phyloP scores from a whole-genome alignment of 352 stramenopile species.

The Globisporangium mamillatum region DNA sequence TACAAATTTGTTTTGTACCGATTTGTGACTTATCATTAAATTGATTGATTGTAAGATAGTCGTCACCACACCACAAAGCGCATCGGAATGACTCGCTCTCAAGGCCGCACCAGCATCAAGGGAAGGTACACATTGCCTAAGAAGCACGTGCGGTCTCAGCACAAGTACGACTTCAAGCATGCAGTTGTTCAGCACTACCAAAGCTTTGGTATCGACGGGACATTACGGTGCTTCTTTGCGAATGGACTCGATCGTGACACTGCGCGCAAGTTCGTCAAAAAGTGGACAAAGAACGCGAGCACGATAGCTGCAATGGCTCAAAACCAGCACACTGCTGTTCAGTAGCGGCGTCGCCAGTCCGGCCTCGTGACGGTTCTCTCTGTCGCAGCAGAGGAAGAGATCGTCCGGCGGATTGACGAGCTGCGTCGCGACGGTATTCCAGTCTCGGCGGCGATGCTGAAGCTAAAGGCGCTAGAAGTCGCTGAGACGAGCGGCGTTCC shows the following conservation, averaged over 20 bases:
- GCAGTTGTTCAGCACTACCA: slow-evolving; percentile 14
- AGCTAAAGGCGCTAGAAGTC: no score
- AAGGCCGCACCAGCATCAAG: slow-evolving; percentile 18
- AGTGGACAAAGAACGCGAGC: slow-evolving; percentile 4
- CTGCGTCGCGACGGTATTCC: no score
- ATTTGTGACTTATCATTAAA: not conserved
- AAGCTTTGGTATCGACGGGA: slow-evolving; percentile 3
- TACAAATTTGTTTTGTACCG: no score
- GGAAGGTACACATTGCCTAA: slow-evolving; percentile 9
- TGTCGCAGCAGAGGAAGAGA: no score
- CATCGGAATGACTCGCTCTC: slow-evolving; percentile 3
- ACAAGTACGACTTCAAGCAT: slow-evolving; percentile 25
- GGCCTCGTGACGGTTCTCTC: no score
- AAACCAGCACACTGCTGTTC: no score
- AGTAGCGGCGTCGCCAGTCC: no score
- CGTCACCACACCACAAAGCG: not conserved
- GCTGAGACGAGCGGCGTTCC: no score
- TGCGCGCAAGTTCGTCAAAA: slow-evolving; percentile 5
- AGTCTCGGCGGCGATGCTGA: no score
- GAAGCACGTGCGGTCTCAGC: slow-evolving; percentile 9
- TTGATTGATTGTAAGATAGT: slow-evolving; percentile 1
- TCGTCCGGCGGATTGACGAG: no score
- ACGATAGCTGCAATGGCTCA: no score
- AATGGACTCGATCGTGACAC: not conserved
- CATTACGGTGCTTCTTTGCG: slow-evolving; percentile 5